Evolutionary conservation across 306 rosid species (phyloP).

Genomic region (Cicer arietinum): DNA sequence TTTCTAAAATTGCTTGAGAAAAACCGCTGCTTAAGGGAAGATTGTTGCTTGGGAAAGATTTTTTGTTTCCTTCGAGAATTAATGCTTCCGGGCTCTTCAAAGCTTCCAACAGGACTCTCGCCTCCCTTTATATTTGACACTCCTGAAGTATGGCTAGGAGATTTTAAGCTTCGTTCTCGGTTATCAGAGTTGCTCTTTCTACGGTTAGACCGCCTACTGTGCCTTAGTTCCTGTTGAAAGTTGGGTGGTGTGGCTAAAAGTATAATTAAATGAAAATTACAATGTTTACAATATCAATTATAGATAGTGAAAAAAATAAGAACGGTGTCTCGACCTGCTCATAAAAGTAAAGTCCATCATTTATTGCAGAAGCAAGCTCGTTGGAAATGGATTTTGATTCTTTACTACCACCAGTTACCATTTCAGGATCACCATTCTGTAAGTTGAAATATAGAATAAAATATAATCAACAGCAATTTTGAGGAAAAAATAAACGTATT

Average conservation of each 20-base stretch:
- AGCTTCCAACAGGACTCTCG: slow-evolving; percentile 54
- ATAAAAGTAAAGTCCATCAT: slow-evolving; percentile 88
- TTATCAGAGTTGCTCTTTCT: slow-evolving; percentile 70
- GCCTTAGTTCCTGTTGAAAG: slow-evolving; percentile 75
- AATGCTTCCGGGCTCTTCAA: slow-evolving; percentile 67
- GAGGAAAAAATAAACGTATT: slow-evolving; percentile 1
- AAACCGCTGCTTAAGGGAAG: slow-evolving; percentile 78
- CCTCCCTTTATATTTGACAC: slow-evolving; percentile 61
- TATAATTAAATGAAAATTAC: slow-evolving; percentile 24
- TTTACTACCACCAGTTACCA: slow-evolving; percentile 55
- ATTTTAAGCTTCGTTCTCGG: slow-evolving; percentile 66
- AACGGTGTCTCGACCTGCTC: slow-evolving; percentile 75
- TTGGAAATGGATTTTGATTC: slow-evolving; percentile 79
- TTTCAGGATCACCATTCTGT: slow-evolving; percentile 68
- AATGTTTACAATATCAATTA: background rate
- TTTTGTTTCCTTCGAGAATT: slow-evolving; percentile 75
- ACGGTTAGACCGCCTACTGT: slow-evolving; percentile 64
- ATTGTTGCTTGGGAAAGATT: slow-evolving; percentile 64
- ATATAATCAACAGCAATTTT: slow-evolving; percentile 6
- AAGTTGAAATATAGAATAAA: slow-evolving; percentile 29
- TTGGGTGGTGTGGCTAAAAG: slow-evolving; percentile 32
- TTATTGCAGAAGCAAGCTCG: slow-evolving; percentile 89
- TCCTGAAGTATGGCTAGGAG: slow-evolving; percentile 55
- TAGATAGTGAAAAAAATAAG: slow-evolving; percentile 20
- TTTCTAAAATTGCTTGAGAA: slow-evolving; percentile 83